Base-by-base conservation (phyloP, 2,329 filamentous ascomycete genomes). In the Ophiostoma ulmi region DNA sequence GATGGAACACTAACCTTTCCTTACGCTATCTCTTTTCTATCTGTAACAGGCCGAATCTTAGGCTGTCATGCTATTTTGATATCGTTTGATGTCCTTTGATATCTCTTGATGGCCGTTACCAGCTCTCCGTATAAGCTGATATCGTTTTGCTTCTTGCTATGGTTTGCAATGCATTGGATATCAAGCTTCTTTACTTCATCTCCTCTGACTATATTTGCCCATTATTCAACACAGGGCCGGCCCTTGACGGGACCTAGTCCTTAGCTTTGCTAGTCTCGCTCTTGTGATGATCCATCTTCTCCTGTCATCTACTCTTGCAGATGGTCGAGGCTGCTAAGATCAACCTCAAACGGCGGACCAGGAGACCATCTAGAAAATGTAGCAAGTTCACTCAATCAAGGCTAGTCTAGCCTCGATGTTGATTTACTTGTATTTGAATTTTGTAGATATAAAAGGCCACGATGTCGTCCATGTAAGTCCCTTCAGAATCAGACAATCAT, bases 321-420 rank as follows among this genome's bases (percentile, higher is more conserved):
- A 26, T 64, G 10, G n/a, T 26, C 22, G 22, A 58, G 44, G 22
- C 41, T 39, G 58, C 70, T 66, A 71, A 68, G 31, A 55, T 22
- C 39, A 39, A 69, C 68, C 64, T 72, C 69, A 70, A 72, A 72
- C 71, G 66, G 44, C 71, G 69, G 71, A 72, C 71, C 22, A 26
- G 41, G 39, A 68, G 55, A 31, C 22, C 58, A 48, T 69, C 68
- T 67, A 63, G 58, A 63, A 63, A 63, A 63, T 63, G 26, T 63
- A 63, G 58, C 26, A 63, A 63, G 58, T 63, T 11, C 14, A 31
- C 64, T 72, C 69, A 70, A 72, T 63, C n/a, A 67, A 65, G 69
- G 65, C 70, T 72, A 70, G 68, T 65, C 41, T 69, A 66, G 39
- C 20, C 10, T 38, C 61, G 4, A 6, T 55, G 69, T 36, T 38